phyloP scores from a whole-genome alignment of 2,329 filamentous ascomycete species.

The Cytospora piceicola region DNA sequence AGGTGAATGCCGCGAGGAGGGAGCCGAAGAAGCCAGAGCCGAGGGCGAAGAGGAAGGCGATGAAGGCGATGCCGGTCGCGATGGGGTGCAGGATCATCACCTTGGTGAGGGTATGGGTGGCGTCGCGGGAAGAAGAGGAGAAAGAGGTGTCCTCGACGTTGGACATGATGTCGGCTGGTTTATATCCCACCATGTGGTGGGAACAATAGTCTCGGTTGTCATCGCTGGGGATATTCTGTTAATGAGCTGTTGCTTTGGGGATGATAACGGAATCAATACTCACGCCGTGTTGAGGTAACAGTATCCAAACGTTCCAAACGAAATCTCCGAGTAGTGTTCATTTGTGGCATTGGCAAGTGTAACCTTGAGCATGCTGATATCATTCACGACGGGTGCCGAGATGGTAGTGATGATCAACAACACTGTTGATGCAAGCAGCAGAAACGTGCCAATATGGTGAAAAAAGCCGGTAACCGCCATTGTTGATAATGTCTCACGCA shows the following conservation, averaged over 20 bases:
- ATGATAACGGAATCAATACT: neutral
- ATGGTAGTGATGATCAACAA: slow-evolving; percentile 63
- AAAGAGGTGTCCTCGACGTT: slow-evolving; percentile 45
- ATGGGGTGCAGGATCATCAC: slow-evolving; percentile 67
- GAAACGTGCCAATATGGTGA: slow-evolving; percentile 61
- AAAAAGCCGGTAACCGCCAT: slow-evolving; percentile 56
- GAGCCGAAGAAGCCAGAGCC: slow-evolving; percentile 57
- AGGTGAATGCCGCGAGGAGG: slow-evolving; percentile 54
- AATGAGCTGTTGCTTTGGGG: neutral
- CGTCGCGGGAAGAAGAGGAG: slow-evolving; percentile 47
- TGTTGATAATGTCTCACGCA: slow-evolving; percentile 38
- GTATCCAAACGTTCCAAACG: slow-evolving; percentile 65
- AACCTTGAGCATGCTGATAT: slow-evolving; percentile 58
- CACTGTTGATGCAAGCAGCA: slow-evolving; percentile 58
- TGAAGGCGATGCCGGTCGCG: slow-evolving; percentile 59
- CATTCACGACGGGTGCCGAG: slow-evolving; percentile 60
- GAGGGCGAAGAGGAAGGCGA: slow-evolving; percentile 60
- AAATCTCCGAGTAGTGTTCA: slow-evolving; percentile 43
- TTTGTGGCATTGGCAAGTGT: slow-evolving; percentile 45
- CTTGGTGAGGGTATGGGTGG: slow-evolving; percentile 55
- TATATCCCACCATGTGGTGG: slow-evolving; percentile 57
- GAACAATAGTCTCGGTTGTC: slow-evolving; percentile 53
- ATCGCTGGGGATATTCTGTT: slow-evolving; percentile 14
- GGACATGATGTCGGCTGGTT: slow-evolving; percentile 52
- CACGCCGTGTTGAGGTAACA: slow-evolving; percentile 45